phyloP scores from a whole-genome alignment of 2,329 filamentous ascomycete genomes.

The Annulohypoxylon truncatum region DNA sequence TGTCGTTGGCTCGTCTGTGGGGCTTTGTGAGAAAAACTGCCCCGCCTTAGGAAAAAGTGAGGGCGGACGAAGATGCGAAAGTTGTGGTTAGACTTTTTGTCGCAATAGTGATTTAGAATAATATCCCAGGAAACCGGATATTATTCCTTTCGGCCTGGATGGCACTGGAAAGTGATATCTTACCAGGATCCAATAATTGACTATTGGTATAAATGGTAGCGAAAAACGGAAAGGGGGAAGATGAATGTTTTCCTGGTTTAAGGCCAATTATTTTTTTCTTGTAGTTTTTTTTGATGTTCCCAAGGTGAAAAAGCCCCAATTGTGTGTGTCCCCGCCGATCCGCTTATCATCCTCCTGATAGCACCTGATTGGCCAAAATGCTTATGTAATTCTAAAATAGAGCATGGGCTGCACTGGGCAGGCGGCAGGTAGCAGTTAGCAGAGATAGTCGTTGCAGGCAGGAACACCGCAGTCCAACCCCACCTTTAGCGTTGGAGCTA shows the following conservation, averaged over 20 bases:
- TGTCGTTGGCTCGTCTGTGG: conserved; percentile 10
- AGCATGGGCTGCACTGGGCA: too few relatives aligned
- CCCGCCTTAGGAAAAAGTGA: conserved; percentile 32
- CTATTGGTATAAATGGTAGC: conserved; percentile 6
- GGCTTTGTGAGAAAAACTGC: conserved; percentile 31
- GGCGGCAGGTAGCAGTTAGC: too few relatives aligned
- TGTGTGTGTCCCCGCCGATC: conserved; percentile 38
- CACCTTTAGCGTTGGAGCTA: conserved; percentile 18
- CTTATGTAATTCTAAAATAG: background rate
- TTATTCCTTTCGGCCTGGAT: background rate
- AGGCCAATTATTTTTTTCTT: conserved; percentile 25
- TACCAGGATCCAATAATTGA: background rate
- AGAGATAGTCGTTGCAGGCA: conserved; percentile 3
- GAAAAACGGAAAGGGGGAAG: background rate
- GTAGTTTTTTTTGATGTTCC: conserved; percentile 31
- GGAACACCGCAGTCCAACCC: conserved; percentile 1
- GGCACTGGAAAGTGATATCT: background rate
- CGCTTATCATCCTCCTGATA: conserved; percentile 20
- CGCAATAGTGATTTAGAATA: background rate
- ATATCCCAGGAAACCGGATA: background rate
- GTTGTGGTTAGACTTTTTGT: background rate
- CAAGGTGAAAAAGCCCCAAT: conserved; percentile 32
- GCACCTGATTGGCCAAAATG: background rate
- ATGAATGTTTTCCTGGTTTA: conserved; percentile 11
- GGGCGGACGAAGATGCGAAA: conserved; percentile 5